Base-by-base conservation (phyloP, 192 early-diverging fungal genomes). In the Funneliformis mosseae region DNA sequence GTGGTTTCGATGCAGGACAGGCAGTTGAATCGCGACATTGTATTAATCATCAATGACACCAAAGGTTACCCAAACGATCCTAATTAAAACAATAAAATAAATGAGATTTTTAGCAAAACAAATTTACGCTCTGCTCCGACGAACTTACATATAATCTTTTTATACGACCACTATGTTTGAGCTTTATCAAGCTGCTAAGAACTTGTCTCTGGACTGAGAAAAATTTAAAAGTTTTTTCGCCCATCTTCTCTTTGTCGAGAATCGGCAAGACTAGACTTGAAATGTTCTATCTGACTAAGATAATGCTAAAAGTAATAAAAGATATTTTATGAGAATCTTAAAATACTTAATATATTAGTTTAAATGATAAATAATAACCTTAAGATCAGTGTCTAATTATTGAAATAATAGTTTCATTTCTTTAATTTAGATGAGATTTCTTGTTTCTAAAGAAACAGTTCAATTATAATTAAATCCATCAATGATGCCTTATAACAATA, bases 21-120 rank as follows among this genome's bases (percentile, higher is more conserved):
- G 96, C 93, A 3, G 96, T 98, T 5, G 96, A 97, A 97, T 92
- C 0, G 98, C 98, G 16, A 98, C 93, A 84, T 99, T 97, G 79
- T 96, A 99, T 83, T 91, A 92, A 73, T 94, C 93, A 70, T 94
- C 94, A 81, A 99, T 98, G 1, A 93, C 91, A 38, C 97, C 97
- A 18, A 99, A 85, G 77, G 95, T 93, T n/a, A 97, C 98, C 98
- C 25, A 99, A 87, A 9, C 98, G 92, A 62, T 94, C 93, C 91
- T 92, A 45, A 74, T 50, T 68, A 69, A 27, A 21, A 74, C 42
- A 28, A 33, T 33, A n/a, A n/a, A 45, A 74, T 50, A 33, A 33
- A 33, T 33, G 3, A 33, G 33, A 3, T 68, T 33, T 33, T 33
- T n/a, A 25, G 28, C 45, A 27, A 46, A 69, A 25, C 27, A 27